These are phyloP conservation scores for Poronia punctata DNA, from an alignment of 495 filamentous ascomycete species.

Conservation along the genomic window DNA sequence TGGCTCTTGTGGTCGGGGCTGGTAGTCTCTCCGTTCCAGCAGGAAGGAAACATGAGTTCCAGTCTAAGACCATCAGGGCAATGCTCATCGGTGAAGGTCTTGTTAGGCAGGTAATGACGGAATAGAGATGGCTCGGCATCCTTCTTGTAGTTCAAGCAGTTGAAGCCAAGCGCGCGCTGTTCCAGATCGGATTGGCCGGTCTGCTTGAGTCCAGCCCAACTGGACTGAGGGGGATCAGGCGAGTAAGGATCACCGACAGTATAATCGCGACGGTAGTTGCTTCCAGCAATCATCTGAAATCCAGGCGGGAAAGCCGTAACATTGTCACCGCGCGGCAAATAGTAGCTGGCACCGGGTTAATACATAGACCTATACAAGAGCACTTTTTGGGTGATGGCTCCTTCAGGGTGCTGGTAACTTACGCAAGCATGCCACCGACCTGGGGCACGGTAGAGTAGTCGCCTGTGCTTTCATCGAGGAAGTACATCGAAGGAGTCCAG, in stretches of 20 bases:
- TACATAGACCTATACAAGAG: background rate
- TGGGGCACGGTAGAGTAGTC: slow-evolving; percentile 42
- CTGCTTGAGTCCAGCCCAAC: slow-evolving; percentile 53
- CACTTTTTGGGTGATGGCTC: too few relatives aligned
- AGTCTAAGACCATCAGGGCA: slow-evolving; percentile 71
- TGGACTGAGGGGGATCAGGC: slow-evolving; percentile 65
- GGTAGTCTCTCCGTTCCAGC: slow-evolving; percentile 74
- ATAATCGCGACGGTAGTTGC: slow-evolving; percentile 62
- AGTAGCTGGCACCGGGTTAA: slow-evolving; percentile 52
- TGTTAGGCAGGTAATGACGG: slow-evolving; percentile 74
- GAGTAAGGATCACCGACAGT: slow-evolving; percentile 46
- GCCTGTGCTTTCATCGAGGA: slow-evolving; percentile 42
- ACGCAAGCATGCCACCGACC: slow-evolving; percentile 57
- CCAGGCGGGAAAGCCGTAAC: slow-evolving; percentile 68
- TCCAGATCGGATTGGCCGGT: slow-evolving; percentile 56
- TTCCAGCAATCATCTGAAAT: slow-evolving; percentile 85
- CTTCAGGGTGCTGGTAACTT: too few relatives aligned
- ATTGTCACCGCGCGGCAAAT: slow-evolving; percentile 55
- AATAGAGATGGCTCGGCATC: slow-evolving; percentile 62
- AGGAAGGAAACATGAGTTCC: slow-evolving; percentile 85
- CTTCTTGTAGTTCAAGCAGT: slow-evolving; percentile 73
- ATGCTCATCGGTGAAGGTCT: slow-evolving; percentile 66
- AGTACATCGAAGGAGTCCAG: slow-evolving; percentile 62
- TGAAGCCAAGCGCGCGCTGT: slow-evolving; percentile 87
- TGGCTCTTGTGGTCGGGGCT: slow-evolving; percentile 60